phyloP scores from a whole-genome alignment of 1,284 basidiomycete genomes.

The Naganishia cerealis region DNA sequence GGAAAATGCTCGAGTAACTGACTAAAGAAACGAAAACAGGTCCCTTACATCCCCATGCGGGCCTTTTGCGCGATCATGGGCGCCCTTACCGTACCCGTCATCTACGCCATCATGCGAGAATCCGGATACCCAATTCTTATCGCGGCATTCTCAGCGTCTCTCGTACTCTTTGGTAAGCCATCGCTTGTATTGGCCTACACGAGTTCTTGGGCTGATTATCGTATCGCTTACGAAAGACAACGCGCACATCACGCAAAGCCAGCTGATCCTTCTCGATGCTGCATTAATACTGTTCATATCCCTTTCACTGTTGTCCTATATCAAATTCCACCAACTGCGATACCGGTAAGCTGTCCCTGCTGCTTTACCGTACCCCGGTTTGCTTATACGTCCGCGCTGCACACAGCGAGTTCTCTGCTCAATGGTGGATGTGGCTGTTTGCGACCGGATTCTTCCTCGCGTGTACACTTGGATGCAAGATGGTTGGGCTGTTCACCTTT shows the following conservation, averaged over 20 bases:
- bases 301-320: slow-evolving; percentile 88
- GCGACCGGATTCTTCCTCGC: slow-evolving; percentile 90
- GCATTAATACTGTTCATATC: slow-evolving; percentile 94
- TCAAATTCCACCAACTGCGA: slow-evolving; percentile 91
- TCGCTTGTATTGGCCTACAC: no score
- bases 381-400: not conserved
- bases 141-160: slow-evolving; percentile 78
- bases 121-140: slow-evolving; percentile 89
- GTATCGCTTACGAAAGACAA: slow-evolving; percentile 66
- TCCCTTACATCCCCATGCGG: slow-evolving; percentile 92
- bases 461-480: slow-evolving; percentile 95
- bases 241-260: slow-evolving; percentile 90
- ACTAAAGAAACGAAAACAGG: slow-evolving; percentile 54
- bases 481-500: slow-evolving; percentile 94
- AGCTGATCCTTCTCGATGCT: slow-evolving; percentile 93
- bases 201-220: slow-evolving; percentile 1
- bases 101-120: slow-evolving; percentile 97
- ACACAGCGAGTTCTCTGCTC: slow-evolving; percentile 73
- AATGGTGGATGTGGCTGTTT: slow-evolving; percentile 95
- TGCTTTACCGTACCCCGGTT: not conserved
- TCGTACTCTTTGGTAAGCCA: slow-evolving; percentile 79
- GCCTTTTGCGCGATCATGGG: slow-evolving; percentile 87
- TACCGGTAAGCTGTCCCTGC: slow-evolving; percentile 65
- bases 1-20: not conserved
- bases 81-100: slow-evolving; percentile 81